phyloP scores from a whole-genome alignment of 1,139 yeast genomes.

The Suhomyces choctaworum region DNA sequence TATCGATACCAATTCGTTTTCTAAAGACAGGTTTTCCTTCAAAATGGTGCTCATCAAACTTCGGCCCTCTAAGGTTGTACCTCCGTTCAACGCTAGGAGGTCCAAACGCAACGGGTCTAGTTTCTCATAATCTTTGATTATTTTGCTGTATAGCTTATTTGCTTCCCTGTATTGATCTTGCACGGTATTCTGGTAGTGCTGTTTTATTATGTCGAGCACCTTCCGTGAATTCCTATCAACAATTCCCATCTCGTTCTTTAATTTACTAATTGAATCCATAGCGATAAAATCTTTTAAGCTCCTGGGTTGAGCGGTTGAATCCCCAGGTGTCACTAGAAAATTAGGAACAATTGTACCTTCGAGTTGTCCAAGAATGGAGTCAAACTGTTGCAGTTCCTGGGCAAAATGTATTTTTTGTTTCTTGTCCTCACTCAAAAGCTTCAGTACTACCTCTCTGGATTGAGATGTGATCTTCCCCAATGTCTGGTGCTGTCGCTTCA shows the following conservation, averaged over 20 bases:
- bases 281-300: conserved; percentile 37
- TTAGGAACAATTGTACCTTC: conserved; percentile 13
- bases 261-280: conserved; percentile 30
- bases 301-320: conserved; percentile 6
- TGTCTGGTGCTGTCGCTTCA: conserved; percentile 21
- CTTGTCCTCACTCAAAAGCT: conserved; percentile 13
- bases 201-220: conserved; percentile 23
- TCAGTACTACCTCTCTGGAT: conserved; percentile 14
- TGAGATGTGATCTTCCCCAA: conserved; percentile 18
- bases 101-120: conserved; percentile 20
- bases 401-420: conserved; percentile 19
- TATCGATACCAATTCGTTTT: conserved; percentile 68
- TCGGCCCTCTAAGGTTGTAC: conserved; percentile 5
- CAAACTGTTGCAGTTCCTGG: conserved; percentile 28
- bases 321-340: not conserved
- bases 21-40: conserved; percentile 52
- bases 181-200: conserved; percentile 20
- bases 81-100: conserved; percentile 5
- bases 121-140: conserved; percentile 25
- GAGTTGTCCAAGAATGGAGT: conserved; percentile 24
- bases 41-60: conserved; percentile 14
- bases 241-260: conserved; percentile 29
- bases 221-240: conserved; percentile 31
- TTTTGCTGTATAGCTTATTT: conserved; percentile 18
- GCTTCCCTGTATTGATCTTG: conserved; percentile 18